These are phyloP conservation scores for Sphagnum tenellum DNA, from an alignment of 225 moss, liverwort and hornwort genomes.

Conservation along the genomic window DNA sequence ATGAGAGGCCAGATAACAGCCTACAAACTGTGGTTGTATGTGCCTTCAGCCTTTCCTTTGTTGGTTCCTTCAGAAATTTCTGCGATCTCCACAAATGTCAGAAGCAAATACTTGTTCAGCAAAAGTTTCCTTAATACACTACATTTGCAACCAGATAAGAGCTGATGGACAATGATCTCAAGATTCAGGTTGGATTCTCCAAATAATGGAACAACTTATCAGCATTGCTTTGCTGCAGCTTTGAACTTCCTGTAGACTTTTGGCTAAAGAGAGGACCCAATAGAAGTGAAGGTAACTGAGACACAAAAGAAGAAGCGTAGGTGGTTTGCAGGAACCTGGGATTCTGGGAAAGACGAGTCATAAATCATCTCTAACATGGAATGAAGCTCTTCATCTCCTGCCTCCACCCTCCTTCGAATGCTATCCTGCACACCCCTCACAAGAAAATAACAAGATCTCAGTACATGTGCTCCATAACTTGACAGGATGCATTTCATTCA, in stretches of 20 bases:
- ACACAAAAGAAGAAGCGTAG: no score
- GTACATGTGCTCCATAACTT: not conserved
- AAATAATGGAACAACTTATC: no score
- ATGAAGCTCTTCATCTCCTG: constrained; percentile 24
- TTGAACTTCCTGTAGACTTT: no score
- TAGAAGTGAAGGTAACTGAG: no score
- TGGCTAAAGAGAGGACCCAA: no score
- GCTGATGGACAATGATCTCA: no score
- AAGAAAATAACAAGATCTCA: not conserved
- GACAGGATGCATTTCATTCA: not conserved
- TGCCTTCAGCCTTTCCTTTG: constrained; percentile 24
- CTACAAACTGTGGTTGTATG: constrained; percentile 27
- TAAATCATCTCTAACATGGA: constrained; percentile 31
- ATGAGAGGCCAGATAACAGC: constrained; percentile 28
- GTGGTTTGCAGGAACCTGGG: constrained; percentile 12
- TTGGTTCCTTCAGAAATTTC: constrained; percentile 28
- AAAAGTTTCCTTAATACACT: no score
- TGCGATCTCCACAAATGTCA: not conserved
- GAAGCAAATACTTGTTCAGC: no score
- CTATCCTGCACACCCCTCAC: constrained; percentile 4
- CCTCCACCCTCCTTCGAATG: constrained; percentile 20
- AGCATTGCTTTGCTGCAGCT: no score
- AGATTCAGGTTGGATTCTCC: no score
- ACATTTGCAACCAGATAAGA: no score
- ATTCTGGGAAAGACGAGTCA: constrained; percentile 36